Base-by-base conservation (phyloP, 352 stramenopile genomes). In the Pythium apleroticum region DNA sequence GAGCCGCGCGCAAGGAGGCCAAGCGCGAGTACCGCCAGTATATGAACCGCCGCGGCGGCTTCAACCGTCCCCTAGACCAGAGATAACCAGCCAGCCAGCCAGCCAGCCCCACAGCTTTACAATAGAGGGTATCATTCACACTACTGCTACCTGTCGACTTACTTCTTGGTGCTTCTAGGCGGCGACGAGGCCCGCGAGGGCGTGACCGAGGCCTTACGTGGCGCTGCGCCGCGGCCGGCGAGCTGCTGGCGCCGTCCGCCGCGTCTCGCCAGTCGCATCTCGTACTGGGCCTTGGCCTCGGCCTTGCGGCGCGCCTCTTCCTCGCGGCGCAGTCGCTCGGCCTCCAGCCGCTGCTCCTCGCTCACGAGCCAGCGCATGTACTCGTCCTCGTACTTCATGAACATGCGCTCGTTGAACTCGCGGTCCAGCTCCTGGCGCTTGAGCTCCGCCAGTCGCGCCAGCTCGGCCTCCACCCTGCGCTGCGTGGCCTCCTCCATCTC, bases 21-120 rank as follows among this genome's bases (percentile, higher is more conserved):
- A 96, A 96, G 66, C 79, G 95, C 41, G 95, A 98, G 71, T 98
- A 98, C 81, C 79, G 96, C 25, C 95, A 99, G 75, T 98, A 98
- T 76, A 99, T 98, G 96, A 98, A 98, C 78, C 86, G 96, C 57
- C 96, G 96, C 71, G 93, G 92, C 45, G 95, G 96, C 52, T 98
- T 98, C 72, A 98, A 98, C 72, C 77, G 91, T 19, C 90, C 91
- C 24, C 78, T 98, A 20, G 94, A 98, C 22, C 33, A 63, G 6
- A 28, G 22, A 52, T 14, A 55, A n/a, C n/a, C 7, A 19, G 33
- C 10, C 1, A 22, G 5, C 30, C 30, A 33, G n/a, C n/a, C n/a
- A n/a, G n/a, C n/a, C n/a, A n/a, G n/a, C n/a, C n/a, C n/a, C n/a
- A n/a, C n/a, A n/a, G n/a, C n/a, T 39, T 24, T 63, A 9, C 31